Evolutionary conservation across 106 monocot genomes (phyloP).

Genomic region (Acanthochlamys bracteata): DNA sequence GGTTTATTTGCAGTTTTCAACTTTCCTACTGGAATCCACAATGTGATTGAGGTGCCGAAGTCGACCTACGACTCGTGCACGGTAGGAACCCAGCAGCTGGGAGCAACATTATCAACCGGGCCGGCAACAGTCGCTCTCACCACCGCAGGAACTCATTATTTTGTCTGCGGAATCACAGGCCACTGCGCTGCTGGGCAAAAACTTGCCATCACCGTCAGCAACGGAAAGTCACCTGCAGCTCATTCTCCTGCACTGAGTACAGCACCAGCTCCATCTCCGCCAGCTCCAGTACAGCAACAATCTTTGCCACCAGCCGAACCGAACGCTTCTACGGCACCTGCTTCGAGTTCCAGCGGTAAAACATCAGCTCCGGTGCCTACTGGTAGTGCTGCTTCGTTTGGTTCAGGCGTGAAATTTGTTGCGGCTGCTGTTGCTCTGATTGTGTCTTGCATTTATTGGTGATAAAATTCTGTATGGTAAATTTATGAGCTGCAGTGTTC

Average conservation of each 20-base stretch:
- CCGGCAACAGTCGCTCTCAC: slow-evolving; percentile 16
- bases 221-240: not conserved
- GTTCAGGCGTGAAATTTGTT: no score
- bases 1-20: not conserved
- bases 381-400: no score
- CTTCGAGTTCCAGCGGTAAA: no score
- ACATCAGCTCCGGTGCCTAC: no score
- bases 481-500: no score
- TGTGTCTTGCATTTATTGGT: no score
- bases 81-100: not conserved
- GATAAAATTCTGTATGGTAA: no score
- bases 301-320: no score
- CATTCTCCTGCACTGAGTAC: no score
- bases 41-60: not conserved
- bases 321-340: no score
- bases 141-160: slow-evolving; percentile 27
- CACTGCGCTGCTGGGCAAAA: slow-evolving; percentile 50
- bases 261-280: not conserved
- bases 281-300: no score
- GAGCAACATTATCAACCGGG: not conserved
- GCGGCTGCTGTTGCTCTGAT: no score
- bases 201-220: slow-evolving; percentile 19
- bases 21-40: not conserved
- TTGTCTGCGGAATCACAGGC: slow-evolving; percentile 37
- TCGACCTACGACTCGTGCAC: not conserved